Evolutionary conservation across 2,329 filamentous ascomycete species (phyloP).

Genomic region (Lasiodiplodia gonubiensis): DNA sequence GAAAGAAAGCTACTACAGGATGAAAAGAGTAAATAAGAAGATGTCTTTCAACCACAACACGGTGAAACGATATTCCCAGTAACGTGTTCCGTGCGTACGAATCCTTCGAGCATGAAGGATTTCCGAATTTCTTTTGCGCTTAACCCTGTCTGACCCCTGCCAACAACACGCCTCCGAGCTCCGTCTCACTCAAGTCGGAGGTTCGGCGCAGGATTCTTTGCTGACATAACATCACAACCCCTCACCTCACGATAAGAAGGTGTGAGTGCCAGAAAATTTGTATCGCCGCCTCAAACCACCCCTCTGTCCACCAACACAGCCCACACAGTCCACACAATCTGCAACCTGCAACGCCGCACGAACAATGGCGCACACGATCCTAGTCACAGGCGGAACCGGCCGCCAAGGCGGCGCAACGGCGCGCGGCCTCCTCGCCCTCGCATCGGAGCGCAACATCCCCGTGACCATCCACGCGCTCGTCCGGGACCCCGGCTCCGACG

Average conservation of each 20-base stretch:
- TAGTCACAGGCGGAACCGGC: conserved; percentile 39
- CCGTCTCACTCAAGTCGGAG: neutral
- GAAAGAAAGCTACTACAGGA: too few relatives aligned
- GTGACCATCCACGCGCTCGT: conserved; percentile 23
- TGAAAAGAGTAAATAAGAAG: too few relatives aligned
- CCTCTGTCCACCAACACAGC: too few relatives aligned
- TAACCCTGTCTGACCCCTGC: too few relatives aligned
- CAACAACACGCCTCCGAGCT: neutral
- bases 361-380: conserved; percentile 12
- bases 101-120: too few relatives aligned
- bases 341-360: too few relatives aligned
- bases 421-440: conserved; percentile 35
- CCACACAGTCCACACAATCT: neutral
- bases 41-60: too few relatives aligned
- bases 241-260: neutral
- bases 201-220: conserved; percentile 5
- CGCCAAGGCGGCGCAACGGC: conserved; percentile 56
- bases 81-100: too few relatives aligned
- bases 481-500: conserved; percentile 2
- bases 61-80: too few relatives aligned
- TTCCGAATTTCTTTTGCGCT: too few relatives aligned
- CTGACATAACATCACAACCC: conserved; percentile 4
- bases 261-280: too few relatives aligned
- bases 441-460: neutral
- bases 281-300: neutral